phyloP scores from a whole-genome alignment of 2,329 filamentous ascomycete species.

The Ustilaginoidea virens region DNA sequence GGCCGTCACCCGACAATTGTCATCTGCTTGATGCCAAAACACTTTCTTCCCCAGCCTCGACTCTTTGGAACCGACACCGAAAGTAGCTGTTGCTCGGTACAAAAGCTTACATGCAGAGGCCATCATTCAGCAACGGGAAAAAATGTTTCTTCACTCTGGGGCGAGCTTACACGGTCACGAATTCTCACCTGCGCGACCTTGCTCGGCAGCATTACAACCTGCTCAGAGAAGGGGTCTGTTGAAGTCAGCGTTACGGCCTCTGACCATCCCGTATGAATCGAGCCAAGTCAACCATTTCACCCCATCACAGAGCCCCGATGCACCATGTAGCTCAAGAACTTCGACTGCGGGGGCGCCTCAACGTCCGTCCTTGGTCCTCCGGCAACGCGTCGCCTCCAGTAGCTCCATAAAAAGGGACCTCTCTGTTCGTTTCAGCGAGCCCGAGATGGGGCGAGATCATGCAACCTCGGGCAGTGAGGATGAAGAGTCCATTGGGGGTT shows the following conservation, averaged over 20 bases:
- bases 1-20: too few relatives aligned
- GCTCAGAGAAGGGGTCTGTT: constrained; percentile 23
- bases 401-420: constrained; percentile 23
- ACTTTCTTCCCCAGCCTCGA: too few relatives aligned
- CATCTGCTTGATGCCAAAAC: too few relatives aligned
- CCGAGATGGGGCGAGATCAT: constrained; percentile 14
- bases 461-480: constrained; percentile 29
- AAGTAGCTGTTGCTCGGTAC: too few relatives aligned
- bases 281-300: constrained; percentile 8
- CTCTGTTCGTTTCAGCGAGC: constrained; percentile 30
- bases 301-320: neutral
- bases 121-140: too few relatives aligned
- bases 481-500: constrained; percentile 25
- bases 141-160: constrained; percentile 44
- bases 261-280: constrained; percentile 11
- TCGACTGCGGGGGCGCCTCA: constrained; percentile 2
- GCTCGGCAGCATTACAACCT: constrained; percentile 14
- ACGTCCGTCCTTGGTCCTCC: constrained; percentile 5
- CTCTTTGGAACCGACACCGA: too few relatives aligned
- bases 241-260: constrained; percentile 24
- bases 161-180: constrained; percentile 46
- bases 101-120: too few relatives aligned
- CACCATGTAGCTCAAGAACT: neutral
- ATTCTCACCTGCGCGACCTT: constrained; percentile 27
- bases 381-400: constrained; percentile 21